Evolutionary conservation across 129 eudicot species (phyloP).

Genomic region (Smallanthus sonchifolius): DNA sequence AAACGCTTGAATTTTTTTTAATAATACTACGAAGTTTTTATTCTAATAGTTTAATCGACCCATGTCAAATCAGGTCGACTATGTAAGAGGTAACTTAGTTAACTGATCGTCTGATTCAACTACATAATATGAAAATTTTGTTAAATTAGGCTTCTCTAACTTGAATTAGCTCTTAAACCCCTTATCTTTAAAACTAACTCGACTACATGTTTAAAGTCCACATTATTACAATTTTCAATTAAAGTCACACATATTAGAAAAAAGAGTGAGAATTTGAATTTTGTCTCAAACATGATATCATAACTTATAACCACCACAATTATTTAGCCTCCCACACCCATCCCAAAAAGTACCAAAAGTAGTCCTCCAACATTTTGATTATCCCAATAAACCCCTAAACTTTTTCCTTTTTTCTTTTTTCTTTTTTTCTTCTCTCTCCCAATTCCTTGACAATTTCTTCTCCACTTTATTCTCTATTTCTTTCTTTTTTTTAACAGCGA

Average conservation of each 20-base stretch:
- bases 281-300: slow-evolving; percentile 44
- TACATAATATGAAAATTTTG: background rate
- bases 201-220: background rate
- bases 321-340: slow-evolving; percentile 77
- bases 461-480: slow-evolving; percentile 31
- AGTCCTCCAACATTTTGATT: slow-evolving; percentile 40
- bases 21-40: background rate
- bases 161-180: background rate
- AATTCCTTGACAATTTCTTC: slow-evolving; percentile 36
- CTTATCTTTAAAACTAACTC: background rate
- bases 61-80: background rate
- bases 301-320: slow-evolving; percentile 46
- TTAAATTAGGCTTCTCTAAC: background rate
- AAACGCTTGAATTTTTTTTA: background rate
- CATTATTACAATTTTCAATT: background rate
- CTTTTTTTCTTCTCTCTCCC: background rate
- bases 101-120: background rate
- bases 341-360: slow-evolving; percentile 33
- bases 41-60: background rate
- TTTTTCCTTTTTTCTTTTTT: slow-evolving; percentile 24
- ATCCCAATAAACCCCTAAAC: slow-evolving; percentile 59
- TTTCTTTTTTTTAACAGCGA: slow-evolving; percentile 18
- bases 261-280: slow-evolving; percentile 22
- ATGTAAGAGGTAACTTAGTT: too few species aligned
- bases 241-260: background rate